A percentile compares a stretch with the other conserved stretches of the same genome.
Conservation (phyloP, 495 filamentous ascomycete species). For the Hapsidospora chrysogenum region DNA sequence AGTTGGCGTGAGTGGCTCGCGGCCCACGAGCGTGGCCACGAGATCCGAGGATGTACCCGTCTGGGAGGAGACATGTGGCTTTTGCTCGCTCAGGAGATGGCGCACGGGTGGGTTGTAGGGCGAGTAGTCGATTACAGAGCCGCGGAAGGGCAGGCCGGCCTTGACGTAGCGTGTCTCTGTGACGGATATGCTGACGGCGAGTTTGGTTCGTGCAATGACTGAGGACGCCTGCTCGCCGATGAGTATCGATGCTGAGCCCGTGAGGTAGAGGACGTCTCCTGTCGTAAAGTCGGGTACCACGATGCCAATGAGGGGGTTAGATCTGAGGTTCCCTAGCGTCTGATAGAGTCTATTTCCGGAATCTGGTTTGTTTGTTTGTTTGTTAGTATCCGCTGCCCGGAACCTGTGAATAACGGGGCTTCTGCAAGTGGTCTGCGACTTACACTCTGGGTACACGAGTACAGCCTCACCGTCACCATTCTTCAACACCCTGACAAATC, state of each 20-base stretch:
- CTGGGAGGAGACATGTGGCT: background rate
- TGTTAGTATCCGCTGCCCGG: background rate
- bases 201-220: slow-evolving; percentile 49
- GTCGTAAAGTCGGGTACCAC: slow-evolving; percentile 56
- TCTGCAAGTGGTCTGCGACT: background rate
- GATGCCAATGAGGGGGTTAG: slow-evolving; percentile 44
- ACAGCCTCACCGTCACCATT: slow-evolving; percentile 30
- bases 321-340: slow-evolving; percentile 54
- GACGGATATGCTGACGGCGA: slow-evolving; percentile 51
- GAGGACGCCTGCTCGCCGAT: slow-evolving; percentile 38
- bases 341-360: slow-evolving; percentile 73
- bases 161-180: slow-evolving; percentile 41
- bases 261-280: slow-evolving; percentile 51
- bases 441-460: slow-evolving; percentile 50
- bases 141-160: slow-evolving; percentile 48
- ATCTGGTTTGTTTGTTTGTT: too few relatives aligned
- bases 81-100: slow-evolving; percentile 13
- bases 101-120: slow-evolving; percentile 47
- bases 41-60: slow-evolving; percentile 4
- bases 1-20: slow-evolving; percentile 41
- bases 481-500: slow-evolving; percentile 50
- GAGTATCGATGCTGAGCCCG: slow-evolving; percentile 47
- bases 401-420: background rate
- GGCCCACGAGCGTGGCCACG: slow-evolving; percentile 33
- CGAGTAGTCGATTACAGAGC: slow-evolving; percentile 33